Conservation (phyloP, 2,329 filamentous ascomycete genomes). For the Ramularia endophylla region DNA sequence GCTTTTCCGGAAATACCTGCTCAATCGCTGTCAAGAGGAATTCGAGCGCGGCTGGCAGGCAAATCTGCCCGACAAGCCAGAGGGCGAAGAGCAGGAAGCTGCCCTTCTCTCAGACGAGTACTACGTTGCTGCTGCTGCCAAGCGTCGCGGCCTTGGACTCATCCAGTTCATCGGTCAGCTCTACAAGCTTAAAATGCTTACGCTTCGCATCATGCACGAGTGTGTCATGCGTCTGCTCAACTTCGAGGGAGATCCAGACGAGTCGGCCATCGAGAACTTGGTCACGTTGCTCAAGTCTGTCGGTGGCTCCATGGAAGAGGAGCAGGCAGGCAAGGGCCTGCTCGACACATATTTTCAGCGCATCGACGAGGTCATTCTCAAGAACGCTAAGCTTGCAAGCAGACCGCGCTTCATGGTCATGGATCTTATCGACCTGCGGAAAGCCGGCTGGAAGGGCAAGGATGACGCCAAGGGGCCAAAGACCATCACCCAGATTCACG, state of each 20-base stretch:
- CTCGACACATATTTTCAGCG: conserved; percentile 93
- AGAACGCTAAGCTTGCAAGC: conserved; percentile 69
- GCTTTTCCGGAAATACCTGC: conserved; percentile 95
- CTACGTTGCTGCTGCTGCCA: conserved; percentile 87
- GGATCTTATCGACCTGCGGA: conserved; percentile 84
- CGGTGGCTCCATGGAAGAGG: conserved; percentile 76
- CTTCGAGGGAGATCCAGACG: conserved; percentile 86
- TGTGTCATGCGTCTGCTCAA: conserved; percentile 97
- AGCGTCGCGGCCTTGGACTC: conserved; percentile 92
- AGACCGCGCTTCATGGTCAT: conserved; percentile 95
- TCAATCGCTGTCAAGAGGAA: conserved; percentile 97
- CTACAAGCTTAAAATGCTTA: conserved; percentile 98
- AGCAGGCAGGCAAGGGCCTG: conserved; percentile 70
- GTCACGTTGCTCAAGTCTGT: conserved; percentile 90
- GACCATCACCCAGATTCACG: conserved; percentile 88
- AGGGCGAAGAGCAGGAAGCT: conserved; percentile 66
- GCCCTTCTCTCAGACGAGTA: conserved; percentile 93
- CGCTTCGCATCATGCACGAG: conserved; percentile 98
- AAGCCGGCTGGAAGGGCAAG: conserved; percentile 74
- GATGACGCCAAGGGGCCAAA: conserved; percentile 96
- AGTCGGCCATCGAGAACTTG: conserved; percentile 93
- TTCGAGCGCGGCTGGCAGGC: conserved; percentile 97
- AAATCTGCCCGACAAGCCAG: conserved; percentile 72
- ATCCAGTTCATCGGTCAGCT: conserved; percentile 99
- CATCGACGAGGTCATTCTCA: conserved; percentile 74